Evolutionary conservation across 2,329 filamentous ascomycete species (phyloP), one percentile per base, ranked within the genome.

Genomic region (Fusarium burgessii): DNA sequence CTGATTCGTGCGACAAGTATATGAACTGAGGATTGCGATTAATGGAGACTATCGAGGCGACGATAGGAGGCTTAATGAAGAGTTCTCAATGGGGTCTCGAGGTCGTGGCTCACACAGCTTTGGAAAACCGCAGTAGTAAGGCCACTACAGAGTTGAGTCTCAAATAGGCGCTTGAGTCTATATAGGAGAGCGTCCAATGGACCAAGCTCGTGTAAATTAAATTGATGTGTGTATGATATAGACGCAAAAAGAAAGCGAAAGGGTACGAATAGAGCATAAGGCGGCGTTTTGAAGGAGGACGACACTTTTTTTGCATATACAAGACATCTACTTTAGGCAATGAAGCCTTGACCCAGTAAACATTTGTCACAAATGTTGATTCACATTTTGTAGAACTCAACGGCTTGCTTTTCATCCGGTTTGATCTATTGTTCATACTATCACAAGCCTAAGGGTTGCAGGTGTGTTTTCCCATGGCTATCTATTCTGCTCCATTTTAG

Each of bases 201-300:
- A 23, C 12, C 38, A 38, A 23, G 52, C 32, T 38, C 27, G 49
- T 72, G 56, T 70, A 62, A 43, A 52, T 10, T 45, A 46, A 51
- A 29, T 10, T 50, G 23, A 41, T 33, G 40, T 32, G 27, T 70
- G 61, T 63, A 70, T 20, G 43, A 70, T 57, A 64, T 42, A 55
- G 20, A 43, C 42, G 46, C 20, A 62, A 51, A 50, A 20, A 32
- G 17, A 20, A 15, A n/a, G 33, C n/a, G 29, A 41, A 20, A 47
- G 27, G 14, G 47, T 51, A 51, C 32, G 35, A 23, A 47, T 43
- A 33, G 25, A n/a, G 45, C 45, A 65, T 46, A 43, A 54, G 36
- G 33, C 38, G 66, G 66, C 66, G 66, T 70, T 70, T 43, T 46
- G 38, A 27, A 29, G 29, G 47, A 20, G 15, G 27, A 61, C 25